A percentile compares a stretch with the other conserved stretches of the same genome.
phyloP scores from a whole-genome alignment of 169 alveolate species.

The Plasmodium blacklocki region DNA sequence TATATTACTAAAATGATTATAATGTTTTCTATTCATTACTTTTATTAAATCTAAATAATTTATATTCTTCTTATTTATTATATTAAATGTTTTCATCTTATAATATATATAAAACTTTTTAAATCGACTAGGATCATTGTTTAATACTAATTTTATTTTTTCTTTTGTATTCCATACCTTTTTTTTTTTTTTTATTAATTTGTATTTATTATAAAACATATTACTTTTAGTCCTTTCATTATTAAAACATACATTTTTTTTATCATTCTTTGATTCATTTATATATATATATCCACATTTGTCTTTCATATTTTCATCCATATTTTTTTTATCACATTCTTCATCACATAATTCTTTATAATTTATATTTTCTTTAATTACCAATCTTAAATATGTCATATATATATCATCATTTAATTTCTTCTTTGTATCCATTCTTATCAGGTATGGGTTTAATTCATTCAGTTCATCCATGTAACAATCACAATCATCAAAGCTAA shows the following conservation, averaged over 20 bases:
- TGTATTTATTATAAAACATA: neutral
- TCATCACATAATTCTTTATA: neutral
- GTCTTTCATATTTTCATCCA: neutral
- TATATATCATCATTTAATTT: constrained; percentile 8
- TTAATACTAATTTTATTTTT: constrained; percentile 10
- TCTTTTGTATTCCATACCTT: neutral
- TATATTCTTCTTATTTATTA: constrained; percentile 48
- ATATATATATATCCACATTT: neutral
- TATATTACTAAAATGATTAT: constrained; percentile 60
- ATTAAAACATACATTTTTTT: neutral
- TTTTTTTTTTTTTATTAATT: too few relatives aligned
- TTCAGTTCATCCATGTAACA: constrained; percentile 40
- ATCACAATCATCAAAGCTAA: constrained; percentile 17
- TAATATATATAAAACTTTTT: constrained; percentile 35
- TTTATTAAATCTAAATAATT: constrained; percentile 41
- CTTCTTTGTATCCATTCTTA: constrained; percentile 22
- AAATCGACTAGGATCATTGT: constrained; percentile 46
- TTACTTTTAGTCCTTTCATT: neutral
- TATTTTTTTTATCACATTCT: neutral
- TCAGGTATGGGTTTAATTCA: constrained; percentile 35
- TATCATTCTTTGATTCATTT: neutral
- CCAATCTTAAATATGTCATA: constrained; percentile 19
- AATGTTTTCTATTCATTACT: constrained; percentile 20
- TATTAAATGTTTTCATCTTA: constrained; percentile 3
- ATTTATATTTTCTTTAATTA: constrained; percentile 8